Conservation (phyloP, 331 rosid genomes). For the Malus hybrid region DNA sequence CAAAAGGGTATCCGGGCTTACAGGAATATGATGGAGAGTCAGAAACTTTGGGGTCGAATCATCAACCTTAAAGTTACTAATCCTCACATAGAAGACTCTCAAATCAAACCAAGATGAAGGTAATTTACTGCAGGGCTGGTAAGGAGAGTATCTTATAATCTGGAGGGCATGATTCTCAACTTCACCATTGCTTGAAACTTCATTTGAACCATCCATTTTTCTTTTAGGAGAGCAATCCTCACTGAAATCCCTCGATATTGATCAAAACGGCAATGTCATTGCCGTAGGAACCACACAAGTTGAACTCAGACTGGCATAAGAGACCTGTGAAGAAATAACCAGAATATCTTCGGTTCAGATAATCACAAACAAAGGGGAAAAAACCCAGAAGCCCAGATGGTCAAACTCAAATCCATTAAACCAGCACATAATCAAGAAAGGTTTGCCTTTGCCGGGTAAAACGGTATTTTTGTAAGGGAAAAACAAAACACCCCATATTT, state of each 20-base stretch:
- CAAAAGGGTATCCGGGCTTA: constrained; percentile 60
- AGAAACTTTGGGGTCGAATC: constrained; percentile 63
- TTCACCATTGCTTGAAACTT: constrained; percentile 36
- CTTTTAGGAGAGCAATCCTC: constrained; percentile 21
- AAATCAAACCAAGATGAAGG: constrained; percentile 70
- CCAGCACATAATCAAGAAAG: not conserved
- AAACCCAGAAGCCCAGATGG: constrained; percentile 13
- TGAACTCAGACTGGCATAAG: constrained; percentile 21
- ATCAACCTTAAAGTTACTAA: constrained; percentile 59
- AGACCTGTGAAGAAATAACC: constrained; percentile 34
- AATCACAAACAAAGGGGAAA: not conserved
- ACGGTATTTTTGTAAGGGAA: not conserved
- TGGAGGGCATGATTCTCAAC: constrained; percentile 38
- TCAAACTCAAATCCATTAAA: constrained; percentile 12
- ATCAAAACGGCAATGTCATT: constrained; percentile 11
- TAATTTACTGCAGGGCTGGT: constrained; percentile 38
- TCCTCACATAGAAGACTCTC: constrained; percentile 74
- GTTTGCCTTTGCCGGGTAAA: constrained; percentile 7
- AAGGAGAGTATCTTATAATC: constrained; percentile 54
- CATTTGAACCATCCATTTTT: constrained; percentile 41
- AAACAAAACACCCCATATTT: not conserved
- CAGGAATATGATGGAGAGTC: constrained; percentile 63
- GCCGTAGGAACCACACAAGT: constrained; percentile 1
- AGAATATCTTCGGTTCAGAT: constrained; percentile 9
- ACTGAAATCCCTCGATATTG: constrained; percentile 20